These are phyloP conservation scores for Mallotus repandus DNA, from an alignment of 441 rosid genomes.

Conservation along the genomic window DNA sequence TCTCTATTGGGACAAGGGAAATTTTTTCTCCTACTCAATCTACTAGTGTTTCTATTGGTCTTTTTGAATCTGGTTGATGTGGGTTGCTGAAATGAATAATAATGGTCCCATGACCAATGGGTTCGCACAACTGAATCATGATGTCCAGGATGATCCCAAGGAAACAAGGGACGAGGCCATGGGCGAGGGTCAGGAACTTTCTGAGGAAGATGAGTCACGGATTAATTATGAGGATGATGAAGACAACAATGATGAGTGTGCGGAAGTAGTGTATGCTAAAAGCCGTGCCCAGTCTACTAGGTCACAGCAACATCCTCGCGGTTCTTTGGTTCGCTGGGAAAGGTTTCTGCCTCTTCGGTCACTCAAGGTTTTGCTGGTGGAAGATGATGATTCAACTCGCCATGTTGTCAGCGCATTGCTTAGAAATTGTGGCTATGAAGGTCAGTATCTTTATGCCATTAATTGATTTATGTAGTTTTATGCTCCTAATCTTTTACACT, in stretches of 20 bases:
- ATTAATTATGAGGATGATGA: slow-evolving; percentile 27
- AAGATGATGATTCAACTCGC: slow-evolving; percentile 52
- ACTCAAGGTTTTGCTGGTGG: slow-evolving; percentile 58
- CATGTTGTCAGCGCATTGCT: slow-evolving; percentile 48
- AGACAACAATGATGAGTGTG: slow-evolving; percentile 23
- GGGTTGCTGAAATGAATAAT: no score
- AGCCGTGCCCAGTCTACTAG: slow-evolving; percentile 1
- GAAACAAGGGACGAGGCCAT: slow-evolving; percentile 31
- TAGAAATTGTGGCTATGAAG: slow-evolving; percentile 52
- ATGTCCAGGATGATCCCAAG: slow-evolving; percentile 23
- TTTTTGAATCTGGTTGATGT: no score
- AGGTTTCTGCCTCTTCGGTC: slow-evolving; percentile 41
- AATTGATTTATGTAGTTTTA: neutral
- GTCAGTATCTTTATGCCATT: slow-evolving; percentile 22
- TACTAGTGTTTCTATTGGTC: slow-evolving; percentile 14
- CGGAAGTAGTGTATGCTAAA: slow-evolving; percentile 25
- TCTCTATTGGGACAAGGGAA: slow-evolving; percentile 21
- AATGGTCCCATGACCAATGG: slow-evolving; percentile 22
- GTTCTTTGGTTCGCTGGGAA: slow-evolving; percentile 41
- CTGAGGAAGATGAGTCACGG: slow-evolving; percentile 36
- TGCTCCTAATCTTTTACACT: neutral
- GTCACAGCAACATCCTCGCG: slow-evolving; percentile 24
- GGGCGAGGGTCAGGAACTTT: slow-evolving; percentile 37
- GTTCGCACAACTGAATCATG: slow-evolving; percentile 22
- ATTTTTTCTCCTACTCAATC: slow-evolving; percentile 15